Conservation (phyloP, 2,329 filamentous ascomycete genomes). For the Hypocreales sp. region DNA sequence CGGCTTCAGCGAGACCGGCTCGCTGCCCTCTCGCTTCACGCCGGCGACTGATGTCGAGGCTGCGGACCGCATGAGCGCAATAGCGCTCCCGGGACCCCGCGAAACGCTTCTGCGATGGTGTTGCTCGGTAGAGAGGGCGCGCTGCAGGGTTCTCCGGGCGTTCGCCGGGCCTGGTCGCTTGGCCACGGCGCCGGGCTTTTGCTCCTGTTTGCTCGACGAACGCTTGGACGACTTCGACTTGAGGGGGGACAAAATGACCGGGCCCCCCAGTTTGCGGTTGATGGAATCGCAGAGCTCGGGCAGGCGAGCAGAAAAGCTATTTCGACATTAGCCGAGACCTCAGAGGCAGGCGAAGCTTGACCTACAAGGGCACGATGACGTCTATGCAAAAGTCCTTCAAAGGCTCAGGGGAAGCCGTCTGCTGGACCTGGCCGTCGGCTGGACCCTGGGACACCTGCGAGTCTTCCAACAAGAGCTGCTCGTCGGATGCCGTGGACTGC, state of each 20-base stretch:
- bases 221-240: conserved; percentile 33
- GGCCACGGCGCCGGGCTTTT: conserved; percentile 34
- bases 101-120: conserved; percentile 36
- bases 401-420: conserved; percentile 39
- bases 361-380: conserved; percentile 66
- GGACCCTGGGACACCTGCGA: conserved; percentile 22
- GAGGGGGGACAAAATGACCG: conserved; percentile 39
- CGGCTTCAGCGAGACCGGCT: conserved; percentile 34
- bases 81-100: conserved; percentile 38
- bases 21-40: conserved; percentile 55
- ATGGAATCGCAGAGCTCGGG: conserved; percentile 55
- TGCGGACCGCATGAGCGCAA: conserved; percentile 52
- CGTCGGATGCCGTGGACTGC: conserved; percentile 58
- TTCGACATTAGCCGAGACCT: conserved; percentile 20
- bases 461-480: conserved; percentile 33
- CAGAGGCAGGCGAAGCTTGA: too few species aligned
- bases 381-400: conserved; percentile 66
- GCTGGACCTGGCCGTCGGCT: conserved; percentile 19
- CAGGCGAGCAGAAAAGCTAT: conserved; percentile 58
- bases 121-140: conserved; percentile 45
- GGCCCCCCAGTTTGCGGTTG: conserved; percentile 63
- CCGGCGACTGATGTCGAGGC: conserved; percentile 44
- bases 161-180: conserved; percentile 29
- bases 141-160: conserved; percentile 38
- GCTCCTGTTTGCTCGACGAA: conserved; percentile 23